Conservation (phyloP, 257 asterid species). For the Solanum pinnatisectum region DNA sequence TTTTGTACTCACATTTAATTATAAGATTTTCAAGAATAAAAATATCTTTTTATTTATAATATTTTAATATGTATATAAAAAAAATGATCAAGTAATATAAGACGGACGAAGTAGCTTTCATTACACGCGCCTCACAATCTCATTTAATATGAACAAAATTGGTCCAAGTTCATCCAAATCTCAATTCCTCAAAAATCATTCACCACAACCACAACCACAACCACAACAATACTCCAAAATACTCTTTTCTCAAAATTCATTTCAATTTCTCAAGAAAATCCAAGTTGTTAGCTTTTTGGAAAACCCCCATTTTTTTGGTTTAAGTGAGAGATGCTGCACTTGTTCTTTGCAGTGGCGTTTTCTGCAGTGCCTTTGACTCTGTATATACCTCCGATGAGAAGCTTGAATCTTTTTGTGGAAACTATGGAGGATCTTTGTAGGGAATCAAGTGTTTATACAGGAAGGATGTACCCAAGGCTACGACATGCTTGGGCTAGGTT, state of each 20-base stretch:
- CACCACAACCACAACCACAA: neutral
- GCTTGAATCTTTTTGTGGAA: conserved; percentile 63
- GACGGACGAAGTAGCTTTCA: neutral
- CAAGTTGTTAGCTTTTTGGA: neutral
- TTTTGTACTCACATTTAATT: too few species aligned
- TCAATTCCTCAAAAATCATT: neutral
- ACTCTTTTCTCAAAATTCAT: neutral
- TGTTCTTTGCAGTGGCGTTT: conserved; percentile 68
- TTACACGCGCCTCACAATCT: neutral
- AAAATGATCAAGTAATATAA: too few species aligned
- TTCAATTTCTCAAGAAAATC: neutral
- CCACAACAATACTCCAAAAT: neutral
- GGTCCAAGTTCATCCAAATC: neutral
- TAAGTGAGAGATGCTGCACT: conserved; percentile 35
- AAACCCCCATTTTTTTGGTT: neutral
- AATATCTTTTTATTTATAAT: too few species aligned
- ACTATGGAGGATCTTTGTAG: conserved; percentile 57
- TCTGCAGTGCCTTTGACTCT: conserved; percentile 82
- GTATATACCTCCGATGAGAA: conserved; percentile 78
- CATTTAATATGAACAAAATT: neutral
- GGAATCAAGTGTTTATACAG: conserved; percentile 49
- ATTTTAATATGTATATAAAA: fast-evolving
- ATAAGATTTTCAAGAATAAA: too few species aligned
- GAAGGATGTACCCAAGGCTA: conserved; percentile 51
- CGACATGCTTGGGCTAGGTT: conserved; percentile 64